Evolutionary conservation across 371 early-diverging fungal genomes (phyloP).

Genomic region (Circinella minor): DNA sequence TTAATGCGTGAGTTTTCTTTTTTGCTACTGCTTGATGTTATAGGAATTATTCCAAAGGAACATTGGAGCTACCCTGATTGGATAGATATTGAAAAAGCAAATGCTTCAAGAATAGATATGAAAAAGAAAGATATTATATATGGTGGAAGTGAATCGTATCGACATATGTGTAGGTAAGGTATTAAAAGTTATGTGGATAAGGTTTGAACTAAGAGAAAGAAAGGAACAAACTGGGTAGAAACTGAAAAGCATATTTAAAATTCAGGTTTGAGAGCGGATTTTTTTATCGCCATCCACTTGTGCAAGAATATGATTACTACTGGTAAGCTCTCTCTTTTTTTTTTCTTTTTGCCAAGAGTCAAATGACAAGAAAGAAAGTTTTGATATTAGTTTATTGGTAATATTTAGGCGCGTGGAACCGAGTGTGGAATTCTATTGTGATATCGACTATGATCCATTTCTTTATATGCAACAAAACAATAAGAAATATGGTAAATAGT

Average conservation of each 20-base stretch:
- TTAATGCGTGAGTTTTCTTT: no score
- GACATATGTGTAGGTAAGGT: conserved; percentile 91
- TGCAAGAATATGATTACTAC: conserved; percentile 87
- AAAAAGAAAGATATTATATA: conserved; percentile 77
- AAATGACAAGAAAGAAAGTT: neutral
- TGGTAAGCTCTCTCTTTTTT: conserved; percentile 61
- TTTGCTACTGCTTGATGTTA: no score
- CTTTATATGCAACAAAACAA: conserved; percentile 81
- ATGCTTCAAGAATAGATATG: conserved; percentile 58
- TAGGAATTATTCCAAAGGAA: conserved; percentile 59
- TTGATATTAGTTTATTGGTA: neutral
- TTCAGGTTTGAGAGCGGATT: conserved; percentile 84
- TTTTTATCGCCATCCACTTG: conserved; percentile 81
- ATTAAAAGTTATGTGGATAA: neutral
- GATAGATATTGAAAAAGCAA: conserved; percentile 76
- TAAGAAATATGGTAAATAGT: conserved; percentile 73
- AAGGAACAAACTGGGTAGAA: neutral
- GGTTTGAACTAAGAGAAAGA: neutral
- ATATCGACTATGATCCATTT: conserved; percentile 92
- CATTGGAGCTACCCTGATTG: conserved; percentile 87
- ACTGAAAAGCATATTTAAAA: neutral
- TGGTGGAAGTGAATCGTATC: conserved; percentile 85
- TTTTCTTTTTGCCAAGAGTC: no score
- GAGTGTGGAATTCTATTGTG: conserved; percentile 82
- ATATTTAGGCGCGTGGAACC: conserved; percentile 82